Evolutionary conservation across 2,329 filamentous ascomycete genomes (phyloP).

Genomic region (Cercospora sp.): DNA sequence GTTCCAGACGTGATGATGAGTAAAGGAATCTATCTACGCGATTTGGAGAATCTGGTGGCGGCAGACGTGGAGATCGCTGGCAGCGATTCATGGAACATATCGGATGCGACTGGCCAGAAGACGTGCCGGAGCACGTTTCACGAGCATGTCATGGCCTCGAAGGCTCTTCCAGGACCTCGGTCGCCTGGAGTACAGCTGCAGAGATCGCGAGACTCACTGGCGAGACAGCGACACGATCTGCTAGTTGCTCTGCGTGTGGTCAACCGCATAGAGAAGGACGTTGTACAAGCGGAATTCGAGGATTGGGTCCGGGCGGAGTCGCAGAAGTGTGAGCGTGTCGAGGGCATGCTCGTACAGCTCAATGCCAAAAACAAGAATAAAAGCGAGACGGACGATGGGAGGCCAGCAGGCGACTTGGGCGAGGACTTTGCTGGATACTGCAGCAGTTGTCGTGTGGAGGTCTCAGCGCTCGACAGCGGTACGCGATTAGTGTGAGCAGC

Average conservation of each 20-base stretch:
- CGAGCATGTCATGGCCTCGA: slow-evolving; percentile 31
- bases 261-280: slow-evolving; percentile 83
- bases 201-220: slow-evolving; percentile 79
- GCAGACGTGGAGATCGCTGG: slow-evolving; percentile 33
- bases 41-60: slow-evolving; percentile 66
- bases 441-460: slow-evolving; percentile 57
- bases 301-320: slow-evolving; percentile 85
- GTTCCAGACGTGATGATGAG: slow-evolving; percentile 78
- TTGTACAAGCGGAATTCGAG: slow-evolving; percentile 87
- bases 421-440: slow-evolving; percentile 62
- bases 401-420: slow-evolving; percentile 46
- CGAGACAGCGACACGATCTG: slow-evolving; percentile 82
- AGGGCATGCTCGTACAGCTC: slow-evolving; percentile 48
- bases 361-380: slow-evolving; percentile 19
- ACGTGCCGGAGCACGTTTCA: slow-evolving; percentile 40
- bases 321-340: slow-evolving; percentile 67
- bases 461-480: slow-evolving; percentile 19
- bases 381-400: neutral
- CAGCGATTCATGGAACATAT: slow-evolving; percentile 3
- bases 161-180: slow-evolving; percentile 11
- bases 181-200: slow-evolving; percentile 58
- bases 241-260: slow-evolving; percentile 87
- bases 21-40: slow-evolving; percentile 78
- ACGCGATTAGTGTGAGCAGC: slow-evolving; percentile 20
- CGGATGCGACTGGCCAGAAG: slow-evolving; percentile 4